Percentiles rank a stretch among this genome's conserved stretches.
Evolutionary conservation across 169 alveolate species (phyloP).

Genomic region (Plasmodium sp.): DNA sequence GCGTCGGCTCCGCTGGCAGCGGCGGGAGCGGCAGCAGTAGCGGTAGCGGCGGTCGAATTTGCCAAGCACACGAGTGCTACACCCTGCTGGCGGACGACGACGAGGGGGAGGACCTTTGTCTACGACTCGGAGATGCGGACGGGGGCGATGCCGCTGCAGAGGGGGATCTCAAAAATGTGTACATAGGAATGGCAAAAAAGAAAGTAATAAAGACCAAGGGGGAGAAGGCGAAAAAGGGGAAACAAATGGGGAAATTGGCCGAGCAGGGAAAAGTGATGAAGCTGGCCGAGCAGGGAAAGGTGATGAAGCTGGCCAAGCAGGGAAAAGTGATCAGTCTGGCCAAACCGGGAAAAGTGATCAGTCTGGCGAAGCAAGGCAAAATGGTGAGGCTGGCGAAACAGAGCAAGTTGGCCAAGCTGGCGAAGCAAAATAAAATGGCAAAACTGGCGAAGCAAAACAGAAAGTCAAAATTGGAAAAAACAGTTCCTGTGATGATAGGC

Average conservation of each 20-base stretch:
- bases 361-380: not conserved
- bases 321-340: not conserved
- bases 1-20: not conserved
- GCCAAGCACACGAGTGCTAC: not conserved
- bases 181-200: not conserved
- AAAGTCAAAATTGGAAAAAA: not conserved
- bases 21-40: not conserved
- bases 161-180: not conserved
- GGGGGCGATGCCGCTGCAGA: not conserved
- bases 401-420: not conserved
- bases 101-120: not conserved
- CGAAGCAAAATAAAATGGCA: not conserved
- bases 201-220: not conserved
- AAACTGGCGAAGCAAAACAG: not conserved
- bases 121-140: not conserved
- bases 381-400: not conserved
- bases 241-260: not conserved
- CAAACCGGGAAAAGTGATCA: not conserved
- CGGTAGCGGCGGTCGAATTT: not conserved
- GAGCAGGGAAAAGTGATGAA: not conserved
- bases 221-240: not conserved
- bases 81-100: not conserved
- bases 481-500: not conserved
- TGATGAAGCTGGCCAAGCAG: not conserved
- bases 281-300: too few relatives aligned